Conservation (phyloP, 2,329 filamentous ascomycete genomes). For the Myriangium duriaei region DNA sequence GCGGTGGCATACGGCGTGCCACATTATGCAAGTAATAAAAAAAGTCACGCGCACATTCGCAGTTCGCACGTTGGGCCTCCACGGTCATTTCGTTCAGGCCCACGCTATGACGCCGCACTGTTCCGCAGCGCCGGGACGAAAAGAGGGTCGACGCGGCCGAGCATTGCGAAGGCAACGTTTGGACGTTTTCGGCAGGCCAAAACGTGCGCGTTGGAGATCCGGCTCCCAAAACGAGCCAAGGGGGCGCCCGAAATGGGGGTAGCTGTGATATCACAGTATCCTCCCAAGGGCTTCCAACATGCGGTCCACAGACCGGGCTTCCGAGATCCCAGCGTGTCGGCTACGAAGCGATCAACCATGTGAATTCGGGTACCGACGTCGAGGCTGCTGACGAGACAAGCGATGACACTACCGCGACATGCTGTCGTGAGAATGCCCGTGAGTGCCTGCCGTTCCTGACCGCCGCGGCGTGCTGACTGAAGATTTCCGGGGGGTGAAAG, state of each 20-base stretch:
- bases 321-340: too few species aligned
- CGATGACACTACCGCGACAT: too few species aligned
- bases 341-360: too few species aligned
- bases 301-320: too few species aligned
- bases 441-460: too few species aligned
- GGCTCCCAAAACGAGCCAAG: not conserved
- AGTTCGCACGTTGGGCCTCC: not conserved
- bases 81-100: not conserved
- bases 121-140: not conserved
- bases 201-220: not conserved
- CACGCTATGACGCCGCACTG: not conserved
- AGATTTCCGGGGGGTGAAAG: too few species aligned
- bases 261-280: not conserved
- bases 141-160: not conserved
- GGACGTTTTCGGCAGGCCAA: not conserved
- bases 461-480: too few species aligned
- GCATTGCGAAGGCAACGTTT: not conserved
- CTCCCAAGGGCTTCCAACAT: too few species aligned
- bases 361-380: too few species aligned
- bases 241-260: not conserved
- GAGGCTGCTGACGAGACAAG: too few species aligned
- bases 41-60: not conserved
- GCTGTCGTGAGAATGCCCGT: too few species aligned
- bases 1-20: too few species aligned
- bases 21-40: not conserved